phyloP scores from a whole-genome alignment of 495 filamentous ascomycete genomes.

The Penicillium coffeae region DNA sequence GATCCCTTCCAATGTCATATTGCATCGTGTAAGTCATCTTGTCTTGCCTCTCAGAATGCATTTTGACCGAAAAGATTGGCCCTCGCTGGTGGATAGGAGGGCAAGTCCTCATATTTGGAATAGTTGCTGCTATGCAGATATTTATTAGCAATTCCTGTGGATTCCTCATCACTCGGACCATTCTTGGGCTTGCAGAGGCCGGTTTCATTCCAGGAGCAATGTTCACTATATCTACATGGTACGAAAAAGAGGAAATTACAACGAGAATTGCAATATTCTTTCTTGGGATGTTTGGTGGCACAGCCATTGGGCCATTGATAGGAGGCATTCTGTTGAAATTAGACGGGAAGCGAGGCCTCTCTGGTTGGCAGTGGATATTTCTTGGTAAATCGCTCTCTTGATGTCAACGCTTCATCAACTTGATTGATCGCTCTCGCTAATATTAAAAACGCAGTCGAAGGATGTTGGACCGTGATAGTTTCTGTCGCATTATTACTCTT shows the following conservation, averaged over 20 bases:
- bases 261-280: conserved; percentile 50
- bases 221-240: conserved; percentile 56
- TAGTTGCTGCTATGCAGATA: conserved; percentile 49
- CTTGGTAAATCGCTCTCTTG: conserved; percentile 19
- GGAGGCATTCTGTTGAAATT: conserved; percentile 43
- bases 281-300: conserved; percentile 48
- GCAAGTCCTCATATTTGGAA: conserved; percentile 51
- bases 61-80: conserved; percentile 34
- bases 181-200: conserved; percentile 50
- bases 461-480: conserved; percentile 42
- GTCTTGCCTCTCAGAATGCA: not conserved
- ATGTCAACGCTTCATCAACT: not conserved
- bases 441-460: conserved; percentile 31
- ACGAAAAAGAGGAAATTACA: conserved; percentile 47
- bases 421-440: not conserved
- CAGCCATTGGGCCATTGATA: conserved; percentile 45
- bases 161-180: conserved; percentile 40
- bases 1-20: conserved; percentile 49
- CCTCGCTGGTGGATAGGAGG: conserved; percentile 46
- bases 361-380: conserved; percentile 60
- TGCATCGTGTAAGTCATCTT: conserved; percentile 14
- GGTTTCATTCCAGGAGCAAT: conserved; percentile 56
- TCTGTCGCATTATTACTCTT: conserved; percentile 15
- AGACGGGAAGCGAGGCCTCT: conserved; percentile 42
- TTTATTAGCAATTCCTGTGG: conserved; percentile 43